Evolutionary conservation across 129 eudicot species (phyloP), one percentile per base, ranked within the genome.

Genomic region (Escallonia herrerae): DNA sequence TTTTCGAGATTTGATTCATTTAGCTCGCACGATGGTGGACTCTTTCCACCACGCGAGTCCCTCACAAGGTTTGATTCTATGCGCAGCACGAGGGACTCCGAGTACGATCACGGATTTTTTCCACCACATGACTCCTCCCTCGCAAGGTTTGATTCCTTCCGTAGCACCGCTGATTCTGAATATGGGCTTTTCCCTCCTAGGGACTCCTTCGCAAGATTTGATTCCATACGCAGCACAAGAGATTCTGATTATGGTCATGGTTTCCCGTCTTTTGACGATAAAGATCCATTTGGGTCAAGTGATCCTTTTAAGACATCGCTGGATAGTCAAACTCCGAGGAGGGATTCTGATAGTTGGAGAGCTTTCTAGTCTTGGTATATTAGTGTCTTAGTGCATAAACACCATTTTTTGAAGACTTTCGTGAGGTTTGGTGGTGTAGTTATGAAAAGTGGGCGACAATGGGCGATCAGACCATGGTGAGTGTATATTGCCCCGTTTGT

Each of bases 11-110:
- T 76, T 40, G 85, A 80, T 44, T 75, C 85, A 56, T 80, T 80
- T 50, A 53, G 66, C 77, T 64, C 57, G 75, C 56, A 74, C 1
- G 89, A 83, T 4, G 64, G 58, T 3, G 56, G 56, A 12, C 8
- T 75, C 43, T 83, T 86, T 57, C 76, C 80, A 41, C 47, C 75
- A 7, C 73, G 68, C 3, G 91, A 82, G 37, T 59, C 89, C 37
- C 69, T 87, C 50, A 62, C 94, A 6, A 81, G 96, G 72, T 89
- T 86, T 64, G 96, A 89, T 77, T 89, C 96, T 6, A 80, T 81
- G 76, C 71, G 77, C 48, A 80, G 90, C 71, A 70, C 90, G 38
- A 62, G 71, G 63, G 96, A 89, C 41, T 82, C 76, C 2, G 90
- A 89, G 15, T 78, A 66, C 51, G 85, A 82, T 15, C 79, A 70